Evolutionary conservation across 257 asterid genomes (phyloP), one percentile per base, ranked within the genome.

Genomic region (Solanum etuberosum): DNA sequence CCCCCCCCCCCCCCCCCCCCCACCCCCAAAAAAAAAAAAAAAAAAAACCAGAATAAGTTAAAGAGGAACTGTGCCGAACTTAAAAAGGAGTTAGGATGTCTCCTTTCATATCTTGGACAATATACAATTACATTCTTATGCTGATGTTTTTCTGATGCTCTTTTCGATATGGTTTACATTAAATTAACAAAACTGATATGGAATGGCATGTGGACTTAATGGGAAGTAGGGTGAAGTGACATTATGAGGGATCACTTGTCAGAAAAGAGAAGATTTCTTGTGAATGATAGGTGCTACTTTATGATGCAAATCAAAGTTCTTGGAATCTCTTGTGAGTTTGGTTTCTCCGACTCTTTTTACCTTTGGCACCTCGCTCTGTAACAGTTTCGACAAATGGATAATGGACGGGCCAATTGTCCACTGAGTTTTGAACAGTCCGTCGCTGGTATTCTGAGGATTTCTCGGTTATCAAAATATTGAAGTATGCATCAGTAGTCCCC

Each of bases 341-440:
- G 77, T 61, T 76, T 74, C 85, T 80, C 89, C 87, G 9, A 81
- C 87, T 68, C 12, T 74, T 83, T 83, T 86, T 87, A n/a, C 83
- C 61, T 83, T 83, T 34, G 83, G 86, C 89, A 88, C 34, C 67
- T 43, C 18, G 77, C 40, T 80, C 65, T 80, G 84, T 80, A 46
- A 80, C 38, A 78, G 88, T 82, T 88, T 14, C 91, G 86, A 89
- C 83, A 29, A 83, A 67, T 87, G 93, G 90, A 86, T 35, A 72
- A 35, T 35, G 81, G 29, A 13, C 43, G 4, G 16, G 46, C 4
- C 14, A 10, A 34, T 20, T 72, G 80, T 35, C 46, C 80, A 72
- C 27, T 20, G 46, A 34, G 80, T 34, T 34, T 72, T n/a, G 29
- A 34, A 35, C 48, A 6, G 15, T 20, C 4, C n/a, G 5, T 14